phyloP scores from a whole-genome alignment of 2,329 filamentous ascomycete species.

The Colletotrichum liriopes region DNA sequence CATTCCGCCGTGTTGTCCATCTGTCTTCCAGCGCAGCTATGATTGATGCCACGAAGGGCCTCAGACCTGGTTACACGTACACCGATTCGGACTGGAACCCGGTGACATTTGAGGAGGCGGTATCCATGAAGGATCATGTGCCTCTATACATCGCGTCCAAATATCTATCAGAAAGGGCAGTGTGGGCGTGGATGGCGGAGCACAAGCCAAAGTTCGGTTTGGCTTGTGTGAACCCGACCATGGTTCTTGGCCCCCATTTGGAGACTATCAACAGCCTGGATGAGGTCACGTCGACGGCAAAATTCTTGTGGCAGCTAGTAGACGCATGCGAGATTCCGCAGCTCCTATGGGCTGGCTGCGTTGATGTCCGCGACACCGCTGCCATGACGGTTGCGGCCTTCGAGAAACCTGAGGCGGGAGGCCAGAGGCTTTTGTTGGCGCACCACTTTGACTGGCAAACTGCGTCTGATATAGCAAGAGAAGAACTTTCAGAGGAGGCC shows the following conservation, averaged over 20 bases:
- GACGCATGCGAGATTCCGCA: conserved; percentile 46
- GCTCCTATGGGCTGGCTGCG: conserved; percentile 48
- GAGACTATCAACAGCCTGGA: conserved; percentile 48
- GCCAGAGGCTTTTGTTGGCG: neutral
- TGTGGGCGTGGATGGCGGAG: conserved; percentile 47
- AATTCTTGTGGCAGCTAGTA: conserved; percentile 51
- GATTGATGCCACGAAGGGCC: neutral
- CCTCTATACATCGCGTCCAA: conserved; percentile 8
- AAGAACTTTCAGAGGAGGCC: neutral
- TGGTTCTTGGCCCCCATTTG: conserved; percentile 52
- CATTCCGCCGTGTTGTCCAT: conserved; percentile 59
- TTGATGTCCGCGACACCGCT: conserved; percentile 55
- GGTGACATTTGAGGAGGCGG: conserved; percentile 1
- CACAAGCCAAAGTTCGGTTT: conserved; percentile 54
- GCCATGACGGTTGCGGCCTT: conserved; percentile 12
- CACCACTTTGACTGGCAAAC: conserved; percentile 19
- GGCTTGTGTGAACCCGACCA: conserved; percentile 44
- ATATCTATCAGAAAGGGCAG: neutral
- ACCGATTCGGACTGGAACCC: conserved; percentile 16
- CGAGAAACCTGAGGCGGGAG: conserved; percentile 6
- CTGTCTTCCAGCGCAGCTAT: conserved; percentile 54
- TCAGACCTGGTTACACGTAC: neutral
- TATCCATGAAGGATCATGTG: neutral
- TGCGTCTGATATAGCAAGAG: conserved; percentile 1
- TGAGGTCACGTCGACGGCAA: conserved; percentile 52